Conservation (phyloP, 495 filamentous ascomycete species). For the Penicillium lividum region DNA sequence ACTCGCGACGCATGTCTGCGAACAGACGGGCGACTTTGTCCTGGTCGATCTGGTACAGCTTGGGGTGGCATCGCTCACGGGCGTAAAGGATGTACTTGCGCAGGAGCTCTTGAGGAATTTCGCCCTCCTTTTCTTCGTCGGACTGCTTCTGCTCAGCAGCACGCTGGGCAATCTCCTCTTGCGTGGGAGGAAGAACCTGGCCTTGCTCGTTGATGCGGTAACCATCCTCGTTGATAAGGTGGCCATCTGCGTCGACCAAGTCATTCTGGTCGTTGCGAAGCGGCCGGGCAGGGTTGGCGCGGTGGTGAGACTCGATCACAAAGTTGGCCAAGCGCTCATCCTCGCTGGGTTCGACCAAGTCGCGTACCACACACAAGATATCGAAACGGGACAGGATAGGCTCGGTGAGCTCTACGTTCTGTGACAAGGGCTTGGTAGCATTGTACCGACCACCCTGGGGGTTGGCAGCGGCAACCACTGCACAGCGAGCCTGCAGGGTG, state of each 20-base stretch:
- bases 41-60: slow-evolving; percentile 96
- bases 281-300: slow-evolving; percentile 72
- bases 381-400: slow-evolving; percentile 99
- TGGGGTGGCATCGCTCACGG: slow-evolving; percentile 84
- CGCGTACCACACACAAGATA: slow-evolving; percentile 94
- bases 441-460: slow-evolving; percentile 97
- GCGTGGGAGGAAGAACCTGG: slow-evolving; percentile 35
- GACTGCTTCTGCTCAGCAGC: slow-evolving; percentile 43
- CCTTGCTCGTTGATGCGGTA: slow-evolving; percentile 43
- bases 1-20: slow-evolving; percentile 93
- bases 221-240: slow-evolving; percentile 48
- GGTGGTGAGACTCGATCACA: slow-evolving; percentile 88
- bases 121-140: slow-evolving; percentile 65
- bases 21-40: slow-evolving; percentile 95
- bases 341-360: slow-evolving; percentile 94
- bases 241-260: slow-evolving; percentile 63
- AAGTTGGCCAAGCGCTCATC: slow-evolving; percentile 94
- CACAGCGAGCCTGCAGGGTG: slow-evolving; percentile 95
- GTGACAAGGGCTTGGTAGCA: slow-evolving; percentile 87
- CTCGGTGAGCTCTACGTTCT: slow-evolving; percentile 97
- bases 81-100: slow-evolving; percentile 98
- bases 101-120: slow-evolving; percentile 89
- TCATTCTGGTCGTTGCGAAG: slow-evolving; percentile 56
- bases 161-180: slow-evolving; percentile 39
- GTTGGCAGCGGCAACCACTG: slow-evolving; percentile 96